Conservation (phyloP, 1,284 basidiomycete species). For the Agroathelia rolfsii region DNA sequence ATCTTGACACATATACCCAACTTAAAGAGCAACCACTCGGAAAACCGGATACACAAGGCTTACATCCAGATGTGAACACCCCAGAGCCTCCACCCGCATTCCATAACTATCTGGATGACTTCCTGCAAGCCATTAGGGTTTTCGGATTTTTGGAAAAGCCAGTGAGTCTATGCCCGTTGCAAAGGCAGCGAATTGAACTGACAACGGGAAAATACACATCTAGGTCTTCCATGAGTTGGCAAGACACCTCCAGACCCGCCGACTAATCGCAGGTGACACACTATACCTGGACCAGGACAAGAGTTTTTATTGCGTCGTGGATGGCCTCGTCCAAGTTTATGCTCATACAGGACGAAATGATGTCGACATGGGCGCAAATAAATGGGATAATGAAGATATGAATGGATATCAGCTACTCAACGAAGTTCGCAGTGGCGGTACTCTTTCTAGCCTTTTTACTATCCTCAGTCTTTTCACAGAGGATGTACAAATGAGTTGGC, state of each 20-base stretch:
- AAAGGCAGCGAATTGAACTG: not conserved
- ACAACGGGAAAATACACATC: not conserved
- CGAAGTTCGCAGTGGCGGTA: constrained; percentile 91
- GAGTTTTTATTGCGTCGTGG: constrained; percentile 93
- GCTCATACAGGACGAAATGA: constrained; percentile 62
- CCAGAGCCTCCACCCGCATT: constrained; percentile 67
- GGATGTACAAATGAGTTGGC: constrained; percentile 90
- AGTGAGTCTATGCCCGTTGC: constrained; percentile 31
- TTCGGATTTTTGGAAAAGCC: constrained; percentile 96
- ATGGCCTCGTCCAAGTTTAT: constrained; percentile 82
- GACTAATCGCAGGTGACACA: constrained; percentile 86
- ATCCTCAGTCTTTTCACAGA: constrained; percentile 96
- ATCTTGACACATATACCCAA: constrained; percentile 68
- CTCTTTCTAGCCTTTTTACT: constrained; percentile 90
- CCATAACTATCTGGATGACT: constrained; percentile 93
- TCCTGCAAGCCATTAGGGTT: constrained; percentile 86
- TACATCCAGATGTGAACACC: constrained; percentile 83
- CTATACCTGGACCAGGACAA: constrained; percentile 87
- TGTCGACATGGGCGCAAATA: constrained; percentile 32
- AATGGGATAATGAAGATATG: constrained; percentile 77
- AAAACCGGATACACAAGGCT: constrained; percentile 69
- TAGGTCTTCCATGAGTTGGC: constrained; percentile 93
- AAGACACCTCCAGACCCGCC: constrained; percentile 83
- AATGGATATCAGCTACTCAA: constrained; percentile 92
- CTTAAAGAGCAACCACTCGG: constrained; percentile 79